phyloP scores from a whole-genome alignment of 768 basidiomycete species.

The Ephemerocybe angulata region DNA sequence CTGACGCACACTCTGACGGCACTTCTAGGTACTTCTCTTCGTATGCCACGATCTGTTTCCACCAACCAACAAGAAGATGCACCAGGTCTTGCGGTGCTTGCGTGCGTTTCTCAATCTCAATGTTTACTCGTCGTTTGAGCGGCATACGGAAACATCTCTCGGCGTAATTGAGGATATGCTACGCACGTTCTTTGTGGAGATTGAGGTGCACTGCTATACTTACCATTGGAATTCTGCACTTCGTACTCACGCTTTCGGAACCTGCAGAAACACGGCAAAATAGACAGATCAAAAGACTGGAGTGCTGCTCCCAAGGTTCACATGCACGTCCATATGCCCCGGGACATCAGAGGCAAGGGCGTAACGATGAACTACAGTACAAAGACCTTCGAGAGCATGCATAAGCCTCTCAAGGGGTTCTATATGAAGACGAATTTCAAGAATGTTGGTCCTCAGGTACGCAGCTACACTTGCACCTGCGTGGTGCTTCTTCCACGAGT shows the following conservation, averaged over 20 bases:
- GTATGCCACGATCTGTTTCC: slow-evolving; percentile 16
- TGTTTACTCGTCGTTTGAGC: slow-evolving; percentile 24
- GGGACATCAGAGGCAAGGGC: slow-evolving; percentile 31
- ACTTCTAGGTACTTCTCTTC: slow-evolving; percentile 18
- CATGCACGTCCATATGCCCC: slow-evolving; percentile 22
- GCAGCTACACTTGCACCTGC: background rate
- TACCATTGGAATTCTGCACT: background rate
- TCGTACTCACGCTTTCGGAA: background rate
- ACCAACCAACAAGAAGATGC: background rate
- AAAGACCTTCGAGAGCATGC: slow-evolving; percentile 25
- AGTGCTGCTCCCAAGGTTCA: slow-evolving; percentile 35
- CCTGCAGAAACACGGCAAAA: background rate
- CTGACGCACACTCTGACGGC: background rate
- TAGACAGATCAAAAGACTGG: slow-evolving; percentile 13
- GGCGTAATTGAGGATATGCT: slow-evolving; percentile 17
- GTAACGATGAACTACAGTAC: slow-evolving; percentile 28
- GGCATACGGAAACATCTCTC: slow-evolving; percentile 31
- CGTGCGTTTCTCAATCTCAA: slow-evolving; percentile 25
- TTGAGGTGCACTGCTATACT: slow-evolving; percentile 19
- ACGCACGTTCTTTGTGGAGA: slow-evolving; percentile 7
- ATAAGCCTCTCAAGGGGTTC: slow-evolving; percentile 22
- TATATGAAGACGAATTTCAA: slow-evolving; percentile 30
- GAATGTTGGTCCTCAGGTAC: slow-evolving; percentile 27
- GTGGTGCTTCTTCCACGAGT: background rate
- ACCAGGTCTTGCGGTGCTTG: background rate